These are phyloP conservation scores for Neurospora sp. DNA, from an alignment of 2,329 filamentous ascomycete species.

Conservation along the genomic window DNA sequence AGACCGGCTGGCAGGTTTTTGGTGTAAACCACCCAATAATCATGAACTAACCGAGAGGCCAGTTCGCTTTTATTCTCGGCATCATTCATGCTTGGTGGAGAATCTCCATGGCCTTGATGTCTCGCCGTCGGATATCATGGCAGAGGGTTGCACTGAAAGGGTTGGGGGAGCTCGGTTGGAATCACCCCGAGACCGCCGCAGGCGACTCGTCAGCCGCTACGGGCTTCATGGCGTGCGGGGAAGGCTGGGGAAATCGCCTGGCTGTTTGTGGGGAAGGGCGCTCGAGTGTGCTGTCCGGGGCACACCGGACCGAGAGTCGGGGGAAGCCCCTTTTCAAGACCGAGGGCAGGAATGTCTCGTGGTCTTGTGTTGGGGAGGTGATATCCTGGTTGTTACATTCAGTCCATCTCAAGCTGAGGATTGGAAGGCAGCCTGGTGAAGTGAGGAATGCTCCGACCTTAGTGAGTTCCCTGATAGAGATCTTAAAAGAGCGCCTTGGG, in stretches of 20 bases:
- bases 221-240: background rate
- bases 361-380: background rate
- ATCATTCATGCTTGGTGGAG: background rate
- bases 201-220: background rate
- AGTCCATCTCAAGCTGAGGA: background rate
- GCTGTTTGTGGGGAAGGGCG: background rate
- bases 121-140: background rate
- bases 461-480: background rate
- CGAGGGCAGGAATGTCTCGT: background rate
- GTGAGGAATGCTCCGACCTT: background rate
- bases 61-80: background rate
- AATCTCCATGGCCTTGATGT: background rate
- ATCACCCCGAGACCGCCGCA: background rate
- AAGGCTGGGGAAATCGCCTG: background rate
- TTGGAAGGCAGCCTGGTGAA: background rate
- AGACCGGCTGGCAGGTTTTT: background rate
- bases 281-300: background rate
- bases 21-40: background rate
- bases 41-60: background rate
- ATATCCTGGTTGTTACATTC: background rate
- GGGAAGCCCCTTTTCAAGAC: background rate
- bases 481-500: background rate
- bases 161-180: background rate
- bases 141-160: background rate
- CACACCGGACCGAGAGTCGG: background rate